These are phyloP conservation scores for Candida vaughaniae DNA, from an alignment of 805 yeast genomes.

Conservation along the genomic window DNA sequence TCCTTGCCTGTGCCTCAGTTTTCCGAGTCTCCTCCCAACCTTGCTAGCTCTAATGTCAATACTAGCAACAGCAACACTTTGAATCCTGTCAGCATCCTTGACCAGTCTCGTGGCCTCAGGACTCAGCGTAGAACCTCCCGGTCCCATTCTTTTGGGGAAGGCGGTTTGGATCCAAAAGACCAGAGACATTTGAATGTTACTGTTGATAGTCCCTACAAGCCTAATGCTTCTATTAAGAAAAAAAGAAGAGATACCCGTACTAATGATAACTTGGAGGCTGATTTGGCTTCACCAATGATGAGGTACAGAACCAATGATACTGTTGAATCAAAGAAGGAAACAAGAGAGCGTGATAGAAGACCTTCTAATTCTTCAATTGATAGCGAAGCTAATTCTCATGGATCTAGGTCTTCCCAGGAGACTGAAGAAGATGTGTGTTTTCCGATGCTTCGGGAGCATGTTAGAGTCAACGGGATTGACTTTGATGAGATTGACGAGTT, in stretches of 20 bases:
- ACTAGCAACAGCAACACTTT: background rate
- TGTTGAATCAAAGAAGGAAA: constrained; percentile 9
- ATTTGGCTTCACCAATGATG: constrained; percentile 28
- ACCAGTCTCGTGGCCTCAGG: constrained; percentile 3
- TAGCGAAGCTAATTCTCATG: constrained; percentile 69
- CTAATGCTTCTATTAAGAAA: constrained; percentile 5
- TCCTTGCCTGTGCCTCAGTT: constrained; percentile 29
- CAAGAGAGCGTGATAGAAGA: constrained; percentile 21
- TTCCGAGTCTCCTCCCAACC: background rate
- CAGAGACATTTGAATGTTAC: constrained; percentile 13
- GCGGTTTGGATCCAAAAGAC: constrained; percentile 16
- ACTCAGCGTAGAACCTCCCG: constrained; percentile 11
- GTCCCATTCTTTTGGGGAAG: constrained; percentile 12
- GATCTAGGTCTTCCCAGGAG: constrained; percentile 78
- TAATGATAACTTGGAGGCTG: constrained; percentile 22
- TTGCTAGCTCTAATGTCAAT: background rate
- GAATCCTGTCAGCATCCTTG: constrained; percentile 11
- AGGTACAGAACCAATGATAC: constrained; percentile 26
- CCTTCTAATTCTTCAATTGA: constrained; percentile 44
- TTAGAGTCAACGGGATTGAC: constrained; percentile 73
- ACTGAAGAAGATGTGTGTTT: constrained; percentile 98
- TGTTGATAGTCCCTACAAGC: constrained; percentile 4
- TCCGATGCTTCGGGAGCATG: constrained; percentile 75
- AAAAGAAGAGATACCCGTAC: constrained; percentile 11
- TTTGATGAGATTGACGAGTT: constrained; percentile 88